Percentiles rank a stretch among this genome's conserved stretches.
phyloP scores from a whole-genome alignment of 306 rosid species.

The Benincasa hispida region DNA sequence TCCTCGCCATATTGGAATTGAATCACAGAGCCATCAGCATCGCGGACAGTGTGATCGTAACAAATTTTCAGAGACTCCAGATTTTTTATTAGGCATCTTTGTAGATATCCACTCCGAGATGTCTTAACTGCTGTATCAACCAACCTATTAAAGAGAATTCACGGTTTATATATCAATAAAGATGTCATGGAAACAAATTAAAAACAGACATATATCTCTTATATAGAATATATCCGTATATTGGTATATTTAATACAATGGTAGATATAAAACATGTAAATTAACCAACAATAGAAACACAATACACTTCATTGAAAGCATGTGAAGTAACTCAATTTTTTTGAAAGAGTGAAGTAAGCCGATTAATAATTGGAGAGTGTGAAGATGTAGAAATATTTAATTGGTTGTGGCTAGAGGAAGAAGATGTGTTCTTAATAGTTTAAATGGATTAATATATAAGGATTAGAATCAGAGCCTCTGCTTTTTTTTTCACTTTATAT shows the following conservation, averaged over 20 bases:
- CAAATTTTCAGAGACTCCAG: slow-evolving; percentile 72
- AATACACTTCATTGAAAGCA: neutral
- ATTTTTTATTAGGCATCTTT: slow-evolving; percentile 87
- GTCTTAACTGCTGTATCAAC: slow-evolving; percentile 98
- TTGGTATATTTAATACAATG: neutral
- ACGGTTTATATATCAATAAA: slow-evolving; percentile 6
- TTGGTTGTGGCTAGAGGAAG: neutral
- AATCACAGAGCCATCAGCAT: slow-evolving; percentile 82
- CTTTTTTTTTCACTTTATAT: neutral
- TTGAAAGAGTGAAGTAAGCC: no score
- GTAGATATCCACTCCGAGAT: slow-evolving; percentile 95
- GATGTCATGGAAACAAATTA: neutral
- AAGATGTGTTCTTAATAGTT: neutral
- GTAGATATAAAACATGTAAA: neutral
- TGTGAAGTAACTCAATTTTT: neutral
- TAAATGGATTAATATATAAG: no score
- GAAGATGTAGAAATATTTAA: neutral
- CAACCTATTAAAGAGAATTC: slow-evolving; percentile 35
- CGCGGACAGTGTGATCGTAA: slow-evolving; percentile 92
- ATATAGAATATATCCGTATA: no score
- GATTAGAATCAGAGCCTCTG: no score
- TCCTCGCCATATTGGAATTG: slow-evolving; percentile 90
- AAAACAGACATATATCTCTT: no score
- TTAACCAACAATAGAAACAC: no score
- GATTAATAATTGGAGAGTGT: no score